phyloP scores from a whole-genome alignment of 805 yeast species.

The Myxozyma neotropica region DNA sequence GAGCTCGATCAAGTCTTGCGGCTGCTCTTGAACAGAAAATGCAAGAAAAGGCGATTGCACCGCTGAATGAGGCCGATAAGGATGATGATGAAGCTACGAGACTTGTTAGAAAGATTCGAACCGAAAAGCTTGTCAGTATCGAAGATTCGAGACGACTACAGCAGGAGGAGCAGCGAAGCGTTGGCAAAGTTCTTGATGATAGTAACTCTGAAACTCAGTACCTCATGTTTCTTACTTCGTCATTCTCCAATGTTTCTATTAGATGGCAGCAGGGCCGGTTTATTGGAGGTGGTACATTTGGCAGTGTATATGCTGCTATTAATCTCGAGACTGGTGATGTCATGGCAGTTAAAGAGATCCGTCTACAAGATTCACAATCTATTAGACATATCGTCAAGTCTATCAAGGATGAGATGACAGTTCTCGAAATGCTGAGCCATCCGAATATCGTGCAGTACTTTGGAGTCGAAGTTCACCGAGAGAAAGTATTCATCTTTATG shows the following conservation, averaged over 20 bases:
- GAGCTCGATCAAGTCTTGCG: slow-evolving; percentile 81
- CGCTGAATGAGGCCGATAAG: slow-evolving; percentile 46
- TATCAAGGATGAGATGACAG: slow-evolving; percentile 95
- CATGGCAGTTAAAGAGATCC: slow-evolving; percentile 95
- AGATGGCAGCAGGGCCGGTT: slow-evolving; percentile 96
- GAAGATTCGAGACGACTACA: slow-evolving; percentile 57
- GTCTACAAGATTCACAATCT: slow-evolving; percentile 84
- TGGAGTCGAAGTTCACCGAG: slow-evolving; percentile 97
- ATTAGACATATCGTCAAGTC: slow-evolving; percentile 82
- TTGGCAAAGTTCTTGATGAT: slow-evolving; percentile 89
- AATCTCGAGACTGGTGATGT: slow-evolving; percentile 94
- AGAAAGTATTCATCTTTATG: slow-evolving; percentile 93
- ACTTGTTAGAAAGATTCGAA: slow-evolving; percentile 66
- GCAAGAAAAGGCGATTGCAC: slow-evolving; percentile 46
- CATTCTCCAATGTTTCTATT: slow-evolving; percentile 84
- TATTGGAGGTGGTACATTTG: slow-evolving; percentile 95
- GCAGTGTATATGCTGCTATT: slow-evolving; percentile 88
- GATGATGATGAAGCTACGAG: slow-evolving; percentile 56
- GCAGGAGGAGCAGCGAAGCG: slow-evolving; percentile 53
- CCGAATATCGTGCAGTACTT: slow-evolving; percentile 95
- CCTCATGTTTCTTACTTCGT: slow-evolving; percentile 81
- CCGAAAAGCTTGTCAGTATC: slow-evolving; percentile 63
- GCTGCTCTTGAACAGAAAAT: slow-evolving; percentile 53
- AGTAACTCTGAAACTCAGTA: slow-evolving; percentile 85
- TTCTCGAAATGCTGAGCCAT: slow-evolving; percentile 89